A percentile compares a stretch with the other conserved stretches of the same genome.
These are phyloP conservation scores for Nemania sp. DNA, from an alignment of 2,329 filamentous ascomycete species.

Conservation along the genomic window DNA sequence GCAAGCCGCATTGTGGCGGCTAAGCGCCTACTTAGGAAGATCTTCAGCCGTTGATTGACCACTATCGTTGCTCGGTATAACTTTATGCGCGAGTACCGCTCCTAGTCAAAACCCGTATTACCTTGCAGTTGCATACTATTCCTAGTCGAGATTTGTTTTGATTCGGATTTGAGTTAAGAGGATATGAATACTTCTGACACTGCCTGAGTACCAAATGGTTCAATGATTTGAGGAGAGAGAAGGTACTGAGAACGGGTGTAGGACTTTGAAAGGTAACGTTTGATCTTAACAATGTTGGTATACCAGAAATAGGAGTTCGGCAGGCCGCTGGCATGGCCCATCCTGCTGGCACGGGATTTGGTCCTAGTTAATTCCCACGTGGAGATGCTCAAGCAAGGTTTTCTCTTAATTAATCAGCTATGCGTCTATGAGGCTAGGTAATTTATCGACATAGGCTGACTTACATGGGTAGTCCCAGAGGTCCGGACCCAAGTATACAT, in stretches of 20 bases:
- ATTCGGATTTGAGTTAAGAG: no score
- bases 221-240: not conserved
- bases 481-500: not conserved
- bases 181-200: no score
- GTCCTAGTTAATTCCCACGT: not conserved
- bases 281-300: not conserved
- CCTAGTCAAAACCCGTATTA: no score
- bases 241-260: not conserved
- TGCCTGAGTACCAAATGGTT: not conserved
- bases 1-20: no score
- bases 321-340: not conserved
- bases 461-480: not conserved
- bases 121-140: no score
- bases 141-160: no score
- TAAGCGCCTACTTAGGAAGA: no score
- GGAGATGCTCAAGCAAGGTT: not conserved
- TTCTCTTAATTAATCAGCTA: not conserved
- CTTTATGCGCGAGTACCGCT: no score
- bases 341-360: slow-evolving; percentile 1
- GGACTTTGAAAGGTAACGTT: not conserved
- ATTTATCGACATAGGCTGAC: not conserved
- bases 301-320: not conserved
- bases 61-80: no score
- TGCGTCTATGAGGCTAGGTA: not conserved
- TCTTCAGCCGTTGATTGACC: no score